Evolutionary conservation across 116 monocot species (phyloP).

Genomic region (Zostera marina): DNA sequence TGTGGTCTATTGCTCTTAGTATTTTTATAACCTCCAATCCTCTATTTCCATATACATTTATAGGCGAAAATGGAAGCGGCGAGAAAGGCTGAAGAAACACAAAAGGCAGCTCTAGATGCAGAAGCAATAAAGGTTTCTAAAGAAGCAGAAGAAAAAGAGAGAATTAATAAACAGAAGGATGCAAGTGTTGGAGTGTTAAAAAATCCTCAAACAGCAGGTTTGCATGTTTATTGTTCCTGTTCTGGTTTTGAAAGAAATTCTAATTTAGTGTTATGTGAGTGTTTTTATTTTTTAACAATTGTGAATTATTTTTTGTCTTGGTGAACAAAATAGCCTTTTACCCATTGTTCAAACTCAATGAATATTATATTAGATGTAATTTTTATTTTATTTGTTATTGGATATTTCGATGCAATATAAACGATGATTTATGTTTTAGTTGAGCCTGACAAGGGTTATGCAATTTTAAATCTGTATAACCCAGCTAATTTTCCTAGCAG

Average conservation of each 20-base stretch:
- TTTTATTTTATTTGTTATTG: no score
- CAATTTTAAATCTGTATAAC: no score
- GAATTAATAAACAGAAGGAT: conserved; percentile 2
- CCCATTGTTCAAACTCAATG: no score
- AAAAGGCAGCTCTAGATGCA: conserved; percentile 49
- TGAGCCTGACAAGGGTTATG: no score
- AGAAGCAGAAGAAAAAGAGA: conserved; percentile 17
- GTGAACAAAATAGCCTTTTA: no score
- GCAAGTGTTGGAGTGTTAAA: background rate
- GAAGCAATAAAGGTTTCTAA: conserved; percentile 19
- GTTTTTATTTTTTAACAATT: background rate
- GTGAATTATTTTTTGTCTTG: no score
- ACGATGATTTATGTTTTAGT: no score
- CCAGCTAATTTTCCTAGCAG: background rate
- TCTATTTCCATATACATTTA: conserved; percentile 2
- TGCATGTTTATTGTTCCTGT: background rate
- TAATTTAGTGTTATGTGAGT: background rate
- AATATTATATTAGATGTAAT: no score
- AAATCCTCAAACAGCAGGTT: background rate
- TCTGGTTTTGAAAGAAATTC: background rate
- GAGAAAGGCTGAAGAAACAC: conserved; percentile 46
- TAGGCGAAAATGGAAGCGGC: conserved; percentile 45
- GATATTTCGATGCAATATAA: no score
- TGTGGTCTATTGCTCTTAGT: no score
- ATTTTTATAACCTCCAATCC: no score